phyloP scores from a whole-genome alignment of 2,329 filamentous ascomycete species.

The Cryphonectria nitschkei region DNA sequence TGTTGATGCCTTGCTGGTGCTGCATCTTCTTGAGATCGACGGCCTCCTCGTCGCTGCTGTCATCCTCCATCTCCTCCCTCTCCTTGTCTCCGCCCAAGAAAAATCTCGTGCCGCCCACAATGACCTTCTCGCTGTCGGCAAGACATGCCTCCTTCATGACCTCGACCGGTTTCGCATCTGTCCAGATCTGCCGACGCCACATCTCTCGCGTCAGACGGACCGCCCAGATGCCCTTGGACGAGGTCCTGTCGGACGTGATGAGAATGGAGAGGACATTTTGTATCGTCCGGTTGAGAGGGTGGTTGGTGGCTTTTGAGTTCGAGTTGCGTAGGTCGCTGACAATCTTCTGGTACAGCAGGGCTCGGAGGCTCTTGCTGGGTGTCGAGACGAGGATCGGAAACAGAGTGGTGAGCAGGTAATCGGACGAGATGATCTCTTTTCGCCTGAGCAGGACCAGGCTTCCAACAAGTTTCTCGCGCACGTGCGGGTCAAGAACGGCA shows the following conservation, averaged over 20 bases:
- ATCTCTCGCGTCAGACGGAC: constrained; percentile 93
- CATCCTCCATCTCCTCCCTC: constrained; percentile 88
- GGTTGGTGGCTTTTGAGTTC: constrained; percentile 86
- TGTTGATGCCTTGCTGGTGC: constrained; percentile 90
- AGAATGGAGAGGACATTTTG: constrained; percentile 94
- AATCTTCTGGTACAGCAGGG: constrained; percentile 85
- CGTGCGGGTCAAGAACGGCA: constrained; percentile 76
- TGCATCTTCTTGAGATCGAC: constrained; percentile 79
- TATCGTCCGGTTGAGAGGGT: constrained; percentile 88
- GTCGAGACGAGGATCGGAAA: constrained; percentile 94
- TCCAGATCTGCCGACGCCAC: constrained; percentile 97
- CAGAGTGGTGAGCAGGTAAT: constrained; percentile 81
- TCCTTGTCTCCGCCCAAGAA: constrained; percentile 97
- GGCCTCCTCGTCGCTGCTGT: constrained; percentile 80
- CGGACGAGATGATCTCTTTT: constrained; percentile 90
- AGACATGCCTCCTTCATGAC: constrained; percentile 95
- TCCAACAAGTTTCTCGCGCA: constrained; percentile 92
- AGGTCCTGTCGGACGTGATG: constrained; percentile 81
- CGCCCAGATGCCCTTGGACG: constrained; percentile 89
- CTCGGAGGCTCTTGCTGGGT: constrained; percentile 84
- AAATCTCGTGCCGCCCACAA: constrained; percentile 85
- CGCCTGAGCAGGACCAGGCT: constrained; percentile 84
- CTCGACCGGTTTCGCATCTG: constrained; percentile 91
- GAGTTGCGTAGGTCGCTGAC: constrained; percentile 86
- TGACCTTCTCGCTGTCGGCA: constrained; percentile 90